A percentile compares a stretch with the other conserved stretches of the same genome.
Conservation (phyloP, 345 rosid genomes). For the Barbarea vulgaris region DNA sequence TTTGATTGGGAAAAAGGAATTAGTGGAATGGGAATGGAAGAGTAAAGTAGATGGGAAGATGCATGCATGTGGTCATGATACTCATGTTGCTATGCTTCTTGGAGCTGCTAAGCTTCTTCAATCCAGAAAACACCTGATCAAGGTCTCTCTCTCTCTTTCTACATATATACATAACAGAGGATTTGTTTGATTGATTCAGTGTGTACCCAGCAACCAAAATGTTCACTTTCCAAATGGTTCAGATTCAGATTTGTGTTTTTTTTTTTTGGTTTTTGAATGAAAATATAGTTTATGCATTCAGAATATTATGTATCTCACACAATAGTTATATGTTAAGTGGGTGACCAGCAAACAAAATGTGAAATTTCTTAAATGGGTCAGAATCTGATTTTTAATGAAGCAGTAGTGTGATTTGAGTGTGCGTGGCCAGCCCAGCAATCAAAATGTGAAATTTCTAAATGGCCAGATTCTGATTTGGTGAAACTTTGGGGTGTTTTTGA, state of each 20-base stretch:
- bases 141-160: constrained; percentile 45
- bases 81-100: constrained; percentile 77
- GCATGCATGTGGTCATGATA: constrained; percentile 84
- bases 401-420: background rate
- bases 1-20: constrained; percentile 48
- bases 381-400: background rate
- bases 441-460: background rate
- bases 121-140: constrained; percentile 43
- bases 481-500: background rate
- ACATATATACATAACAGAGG: background rate
- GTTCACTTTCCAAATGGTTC: background rate
- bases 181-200: background rate
- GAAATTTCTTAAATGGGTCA: background rate
- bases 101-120: constrained; percentile 79
- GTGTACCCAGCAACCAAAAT: background rate
- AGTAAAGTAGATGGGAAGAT: constrained; percentile 68
- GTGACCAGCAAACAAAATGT: background rate
- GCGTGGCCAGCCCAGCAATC: background rate
- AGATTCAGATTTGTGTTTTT: background rate
- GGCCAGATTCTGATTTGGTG: background rate
- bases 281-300: background rate
- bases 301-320: background rate
- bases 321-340: background rate
- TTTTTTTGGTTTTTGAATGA: background rate
- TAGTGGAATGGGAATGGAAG: constrained; percentile 74